These are phyloP conservation scores for Claviceps spartinae DNA, from an alignment of 2,329 filamentous ascomycete genomes.

Conservation along the genomic window DNA sequence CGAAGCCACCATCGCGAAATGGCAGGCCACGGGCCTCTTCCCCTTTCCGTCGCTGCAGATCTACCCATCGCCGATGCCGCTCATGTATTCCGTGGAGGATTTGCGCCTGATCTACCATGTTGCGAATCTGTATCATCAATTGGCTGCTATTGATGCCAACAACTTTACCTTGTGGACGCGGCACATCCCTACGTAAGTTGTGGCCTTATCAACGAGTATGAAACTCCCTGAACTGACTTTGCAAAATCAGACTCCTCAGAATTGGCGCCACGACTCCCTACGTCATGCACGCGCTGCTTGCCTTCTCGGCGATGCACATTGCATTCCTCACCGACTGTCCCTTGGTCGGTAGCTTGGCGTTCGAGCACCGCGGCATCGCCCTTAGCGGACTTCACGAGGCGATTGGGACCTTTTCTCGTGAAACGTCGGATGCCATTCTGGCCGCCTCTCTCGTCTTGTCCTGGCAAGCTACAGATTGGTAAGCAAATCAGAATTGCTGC, in stretches of 20 bases:
- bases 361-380: slow-evolving; percentile 75
- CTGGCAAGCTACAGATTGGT: slow-evolving; percentile 96
- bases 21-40: slow-evolving; percentile 73
- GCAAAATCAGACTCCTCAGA: slow-evolving; percentile 35
- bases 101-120: slow-evolving; percentile 85
- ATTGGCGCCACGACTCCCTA: slow-evolving; percentile 72
- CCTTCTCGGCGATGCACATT: slow-evolving; percentile 89
- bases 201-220: not conserved
- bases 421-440: slow-evolving; percentile 81
- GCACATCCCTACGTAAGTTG: slow-evolving; percentile 75
- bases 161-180: slow-evolving; percentile 86
- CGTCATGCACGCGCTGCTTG: slow-evolving; percentile 86
- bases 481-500: slow-evolving; percentile 22
- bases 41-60: slow-evolving; percentile 73
- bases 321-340: slow-evolving; percentile 78
- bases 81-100: slow-evolving; percentile 61
- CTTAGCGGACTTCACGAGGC: slow-evolving; percentile 80
- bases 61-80: slow-evolving; percentile 60
- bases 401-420: slow-evolving; percentile 69
- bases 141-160: slow-evolving; percentile 63
- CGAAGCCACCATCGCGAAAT: slow-evolving; percentile 65
- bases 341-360: slow-evolving; percentile 76
- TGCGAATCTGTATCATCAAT: slow-evolving; percentile 69
- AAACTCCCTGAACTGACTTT: not conserved
- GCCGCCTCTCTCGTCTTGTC: slow-evolving; percentile 84